Base-by-base conservation (phyloP, 2,329 filamentous ascomycete species). In the Bipolaris sorokiniana region DNA sequence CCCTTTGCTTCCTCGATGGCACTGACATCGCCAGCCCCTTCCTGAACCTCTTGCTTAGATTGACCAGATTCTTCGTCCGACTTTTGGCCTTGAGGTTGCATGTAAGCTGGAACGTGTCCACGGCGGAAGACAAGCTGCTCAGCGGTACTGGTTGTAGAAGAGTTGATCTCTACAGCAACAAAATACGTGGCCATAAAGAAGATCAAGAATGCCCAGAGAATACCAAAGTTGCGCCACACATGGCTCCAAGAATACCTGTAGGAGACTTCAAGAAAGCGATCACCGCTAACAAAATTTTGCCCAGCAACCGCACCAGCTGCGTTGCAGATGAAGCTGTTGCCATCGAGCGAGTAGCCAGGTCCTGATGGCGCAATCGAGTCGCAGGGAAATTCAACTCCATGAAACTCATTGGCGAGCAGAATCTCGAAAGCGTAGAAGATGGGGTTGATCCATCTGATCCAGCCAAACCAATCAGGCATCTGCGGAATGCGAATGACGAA, bases 391-490 rank as follows among this genome's bases (percentile, higher is more conserved):
- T 70, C 38, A 16, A 70, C 70, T 9, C 71, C 71, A 37, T 76
- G 5, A 62, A 76, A 73, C 74, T 97, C 92, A 74, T 96, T 96
- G 56, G 90, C 85, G 79, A 93, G 86, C 15, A 96, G 80, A 0
- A 86, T 82, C 73, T 96, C 91, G 69, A 95, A 96, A 0, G 86
- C 86, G 65, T 95, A 96, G 3, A 86, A 87, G 2, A 96, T 82
- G 0, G 91, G 90, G 58, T 95, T 88, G 47, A 74, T 70, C 67
- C 90, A 95, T 72, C 89, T 51, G 26, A 67, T 72, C 73, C 51
- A 77, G 57, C 28, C 77, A 74, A 71, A 83, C 78, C 51, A 80
- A 3, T 66, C 65, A 31, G 67, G 68, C 75, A 77, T 88, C 82
- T 88, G 80, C 5, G 85, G 83, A 65, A 86, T 86, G 0, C 86